phyloP scores from a whole-genome alignment of 2,329 filamentous ascomycete species.

The Aureobasidium vineae region DNA sequence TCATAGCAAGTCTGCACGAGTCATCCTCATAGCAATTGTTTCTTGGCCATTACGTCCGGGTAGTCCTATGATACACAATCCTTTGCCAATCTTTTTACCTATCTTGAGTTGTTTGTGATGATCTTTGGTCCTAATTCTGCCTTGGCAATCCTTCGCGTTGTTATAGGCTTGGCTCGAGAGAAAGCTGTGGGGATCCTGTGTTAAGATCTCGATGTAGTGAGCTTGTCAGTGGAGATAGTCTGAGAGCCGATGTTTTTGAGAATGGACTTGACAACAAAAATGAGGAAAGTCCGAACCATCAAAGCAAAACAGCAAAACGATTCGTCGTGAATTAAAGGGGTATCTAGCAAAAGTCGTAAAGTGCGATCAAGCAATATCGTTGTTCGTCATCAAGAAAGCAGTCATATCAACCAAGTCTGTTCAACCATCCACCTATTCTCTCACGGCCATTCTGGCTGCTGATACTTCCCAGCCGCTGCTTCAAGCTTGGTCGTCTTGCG shows the following conservation, averaged over 20 bases:
- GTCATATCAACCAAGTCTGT: conserved; percentile 13
- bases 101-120: not conserved
- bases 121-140: not conserved
- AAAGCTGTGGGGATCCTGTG: not conserved
- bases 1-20: no score
- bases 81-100: not conserved
- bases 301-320: not conserved
- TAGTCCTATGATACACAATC: not conserved
- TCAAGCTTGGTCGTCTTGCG: conserved; percentile 9
- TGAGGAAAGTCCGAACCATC: not conserved
- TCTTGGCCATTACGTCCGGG: not conserved
- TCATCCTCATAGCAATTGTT: not conserved
- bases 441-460: conserved; percentile 16
- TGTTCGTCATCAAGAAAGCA: not conserved
- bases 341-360: conserved; percentile 10
- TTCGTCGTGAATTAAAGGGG: not conserved
- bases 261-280: not conserved
- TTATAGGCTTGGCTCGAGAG: not conserved
- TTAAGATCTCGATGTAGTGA: not conserved
- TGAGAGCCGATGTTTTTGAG: not conserved
- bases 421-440: conserved; percentile 19
- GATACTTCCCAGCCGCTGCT: conserved; percentile 14
- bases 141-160: conserved; percentile 5
- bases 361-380: not conserved
- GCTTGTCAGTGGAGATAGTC: not conserved